Conservation (phyloP, 208 protist genomes). For the Plasmodiophora brassicae region DNA sequence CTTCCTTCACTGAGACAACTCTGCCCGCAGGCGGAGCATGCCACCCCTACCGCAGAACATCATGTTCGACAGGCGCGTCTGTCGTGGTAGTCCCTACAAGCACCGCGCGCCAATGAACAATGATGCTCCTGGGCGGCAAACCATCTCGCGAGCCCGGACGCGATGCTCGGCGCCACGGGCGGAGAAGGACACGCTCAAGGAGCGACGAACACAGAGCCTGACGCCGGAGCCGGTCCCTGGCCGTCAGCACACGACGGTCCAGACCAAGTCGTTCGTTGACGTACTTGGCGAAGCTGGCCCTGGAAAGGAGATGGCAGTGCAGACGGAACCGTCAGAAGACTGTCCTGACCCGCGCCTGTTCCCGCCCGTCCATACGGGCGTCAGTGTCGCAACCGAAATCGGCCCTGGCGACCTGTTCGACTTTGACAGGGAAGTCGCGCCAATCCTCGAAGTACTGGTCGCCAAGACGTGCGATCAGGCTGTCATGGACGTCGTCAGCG, state of each 20-base stretch:
- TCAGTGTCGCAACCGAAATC: slow-evolving; percentile 88
- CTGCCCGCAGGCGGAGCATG: background rate
- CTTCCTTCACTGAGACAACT: background rate
- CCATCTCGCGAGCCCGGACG: background rate
- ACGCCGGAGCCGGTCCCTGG: slow-evolving; percentile 67
- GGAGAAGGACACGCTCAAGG: slow-evolving; percentile 59
- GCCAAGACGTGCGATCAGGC: slow-evolving; percentile 91
- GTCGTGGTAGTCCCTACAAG: slow-evolving; percentile 84
- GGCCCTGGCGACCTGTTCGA: slow-evolving; percentile 90
- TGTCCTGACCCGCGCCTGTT: slow-evolving; percentile 81
- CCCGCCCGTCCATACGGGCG: slow-evolving; percentile 80
- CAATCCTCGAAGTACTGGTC: slow-evolving; percentile 90
- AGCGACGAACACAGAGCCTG: slow-evolving; percentile 55
- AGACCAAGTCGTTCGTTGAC: slow-evolving; percentile 90
- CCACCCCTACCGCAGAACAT: slow-evolving; percentile 65
- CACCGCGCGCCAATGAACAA: background rate
- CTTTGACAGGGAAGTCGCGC: slow-evolving; percentile 90
- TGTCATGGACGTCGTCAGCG: slow-evolving; percentile 93
- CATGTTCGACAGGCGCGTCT: slow-evolving; percentile 88
- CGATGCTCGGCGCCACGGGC: slow-evolving; percentile 38
- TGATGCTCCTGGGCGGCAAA: background rate
- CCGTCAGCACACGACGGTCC: slow-evolving; percentile 76
- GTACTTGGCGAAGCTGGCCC: slow-evolving; percentile 79
- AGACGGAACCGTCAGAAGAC: slow-evolving; percentile 88
- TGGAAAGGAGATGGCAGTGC: slow-evolving; percentile 74